These are phyloP conservation scores for Plasmodium gaboni DNA, from an alignment of 169 alveolate species.

Conservation along the genomic window DNA sequence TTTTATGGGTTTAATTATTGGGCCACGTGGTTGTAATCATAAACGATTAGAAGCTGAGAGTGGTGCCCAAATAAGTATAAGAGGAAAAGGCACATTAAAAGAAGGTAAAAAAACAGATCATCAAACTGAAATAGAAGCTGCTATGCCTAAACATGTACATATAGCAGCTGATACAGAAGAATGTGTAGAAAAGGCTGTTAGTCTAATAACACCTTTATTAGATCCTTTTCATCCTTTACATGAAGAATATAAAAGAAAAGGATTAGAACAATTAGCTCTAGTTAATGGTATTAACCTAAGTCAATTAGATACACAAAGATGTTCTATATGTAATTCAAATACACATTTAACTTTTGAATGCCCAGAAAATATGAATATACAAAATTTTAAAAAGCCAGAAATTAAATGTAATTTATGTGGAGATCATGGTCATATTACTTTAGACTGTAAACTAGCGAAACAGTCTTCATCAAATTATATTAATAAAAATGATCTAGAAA, in stretches of 20 bases:
- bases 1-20: slow-evolving; percentile 95
- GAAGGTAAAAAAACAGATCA: slow-evolving; percentile 93
- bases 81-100: slow-evolving; percentile 93
- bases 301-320: slow-evolving; percentile 81
- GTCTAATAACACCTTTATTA: slow-evolving; percentile 88
- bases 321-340: slow-evolving; percentile 88
- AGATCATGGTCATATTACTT: slow-evolving; percentile 93
- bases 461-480: slow-evolving; percentile 22
- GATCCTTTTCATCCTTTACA: slow-evolving; percentile 92
- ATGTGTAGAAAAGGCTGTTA: slow-evolving; percentile 88
- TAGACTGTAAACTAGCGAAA: slow-evolving; percentile 90
- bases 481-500: slow-evolving; percentile 9
- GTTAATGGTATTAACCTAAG: slow-evolving; percentile 89
- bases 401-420: slow-evolving; percentile 91
- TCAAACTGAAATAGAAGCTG: slow-evolving; percentile 91
- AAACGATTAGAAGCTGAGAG: slow-evolving; percentile 92
- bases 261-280: slow-evolving; percentile 89
- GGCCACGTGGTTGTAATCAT: slow-evolving; percentile 97
- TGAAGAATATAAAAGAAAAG: slow-evolving; percentile 90
- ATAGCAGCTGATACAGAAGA: slow-evolving; percentile 88
- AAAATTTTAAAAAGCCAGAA: slow-evolving; percentile 79
- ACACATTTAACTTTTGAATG: slow-evolving; percentile 90
- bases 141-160: slow-evolving; percentile 92
- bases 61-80: slow-evolving; percentile 91
- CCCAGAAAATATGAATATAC: slow-evolving; percentile 82